Percentiles rank a stretch among this genome's conserved stretches.
These are phyloP conservation scores for Boletus albobrunnescens DNA, from an alignment of 1,284 basidiomycete species.

Conservation along the genomic window DNA sequence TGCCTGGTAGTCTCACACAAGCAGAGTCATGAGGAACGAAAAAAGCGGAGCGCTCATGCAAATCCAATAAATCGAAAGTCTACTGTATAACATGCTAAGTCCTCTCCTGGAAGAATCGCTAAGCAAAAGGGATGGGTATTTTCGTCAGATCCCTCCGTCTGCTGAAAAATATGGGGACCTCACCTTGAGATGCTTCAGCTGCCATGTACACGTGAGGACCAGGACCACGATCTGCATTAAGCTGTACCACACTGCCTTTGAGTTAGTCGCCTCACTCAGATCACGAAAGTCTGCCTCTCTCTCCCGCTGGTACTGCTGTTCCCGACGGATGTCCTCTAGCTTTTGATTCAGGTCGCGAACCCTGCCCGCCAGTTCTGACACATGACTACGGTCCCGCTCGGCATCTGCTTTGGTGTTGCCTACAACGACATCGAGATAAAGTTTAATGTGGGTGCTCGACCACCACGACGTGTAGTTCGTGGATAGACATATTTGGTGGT, in stretches of 20 bases:
- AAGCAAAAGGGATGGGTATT: slow-evolving; percentile 3
- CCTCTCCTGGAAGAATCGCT: slow-evolving; percentile 88
- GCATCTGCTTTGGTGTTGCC: slow-evolving; percentile 80
- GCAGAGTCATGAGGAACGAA: background rate
- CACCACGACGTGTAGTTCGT: slow-evolving; percentile 88
- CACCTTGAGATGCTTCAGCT: slow-evolving; percentile 87
- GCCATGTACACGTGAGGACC: slow-evolving; percentile 86
- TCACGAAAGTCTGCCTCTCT: slow-evolving; percentile 89
- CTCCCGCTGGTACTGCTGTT: slow-evolving; percentile 98
- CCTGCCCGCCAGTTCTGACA: slow-evolving; percentile 82
- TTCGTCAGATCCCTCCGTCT: slow-evolving; percentile 10
- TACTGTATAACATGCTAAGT: slow-evolving; percentile 58
- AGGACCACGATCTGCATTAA: slow-evolving; percentile 83
- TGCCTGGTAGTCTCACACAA: background rate
- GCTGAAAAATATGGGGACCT: slow-evolving; percentile 25
- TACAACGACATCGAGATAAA: slow-evolving; percentile 92
- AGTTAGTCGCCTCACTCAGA: slow-evolving; percentile 85
- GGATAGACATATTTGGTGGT: slow-evolving; percentile 94
- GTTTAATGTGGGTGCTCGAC: slow-evolving; percentile 82
- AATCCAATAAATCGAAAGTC: slow-evolving; percentile 7
- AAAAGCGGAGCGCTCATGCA: background rate
- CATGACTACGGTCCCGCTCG: slow-evolving; percentile 82
- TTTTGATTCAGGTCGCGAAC: slow-evolving; percentile 91
- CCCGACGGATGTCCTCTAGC: slow-evolving; percentile 87
- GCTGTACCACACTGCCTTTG: slow-evolving; percentile 91